Evolutionary conservation across 108 stramenopile genomes (phyloP), one percentile per base, ranked within the genome.

Genomic region (Pseudonitzschia multiseries): DNA sequence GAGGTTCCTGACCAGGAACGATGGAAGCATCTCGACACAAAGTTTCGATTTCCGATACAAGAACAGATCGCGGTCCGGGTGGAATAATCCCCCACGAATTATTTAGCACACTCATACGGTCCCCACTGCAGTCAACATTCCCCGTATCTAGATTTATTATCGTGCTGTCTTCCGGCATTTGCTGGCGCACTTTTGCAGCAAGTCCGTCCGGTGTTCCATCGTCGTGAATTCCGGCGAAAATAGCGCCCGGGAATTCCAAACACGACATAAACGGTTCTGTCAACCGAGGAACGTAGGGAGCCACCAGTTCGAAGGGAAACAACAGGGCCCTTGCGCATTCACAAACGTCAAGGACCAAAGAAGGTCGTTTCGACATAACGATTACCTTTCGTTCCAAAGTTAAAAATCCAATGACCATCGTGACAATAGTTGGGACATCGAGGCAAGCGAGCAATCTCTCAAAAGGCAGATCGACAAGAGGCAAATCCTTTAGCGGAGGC

Each of bases 201-300:
- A 94, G 78, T 27, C 93, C 90, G 69, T 81, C 65, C 0, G 74
- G 33, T 17, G 68, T 71, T 24, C 79, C 84, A 59, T 94, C 93
- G 73, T 92, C 89, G 68, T 94, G 89, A 63, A 94, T 92, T 0
- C 93, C 93, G 48, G 89, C 93, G 70, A 94, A 94, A 28, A 85
- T 89, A 8, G 93, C 91, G 0, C 93, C 93, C 12, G 91, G 91
- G 71, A 94, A 94, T 22, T 94, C 91, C 26, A 94, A 74, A 43
- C 86, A 89, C 21, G 87, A 86, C 84, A 86, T 87, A 66, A 94
- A 92, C 17, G 91, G 88, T 72, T 90, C 88, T 15, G 93, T 94
- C 31, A 94, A 68, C 42, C 88, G 77, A 40, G 93, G 93, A 10
- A 90, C 93, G 65, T 94, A 94, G 18, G 93, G 93, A 46, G 93